Evolutionary conservation across 2,329 filamentous ascomycete genomes (phyloP), one percentile per base, ranked within the genome.

Genomic region (Pseudocercospora fijiensis): DNA sequence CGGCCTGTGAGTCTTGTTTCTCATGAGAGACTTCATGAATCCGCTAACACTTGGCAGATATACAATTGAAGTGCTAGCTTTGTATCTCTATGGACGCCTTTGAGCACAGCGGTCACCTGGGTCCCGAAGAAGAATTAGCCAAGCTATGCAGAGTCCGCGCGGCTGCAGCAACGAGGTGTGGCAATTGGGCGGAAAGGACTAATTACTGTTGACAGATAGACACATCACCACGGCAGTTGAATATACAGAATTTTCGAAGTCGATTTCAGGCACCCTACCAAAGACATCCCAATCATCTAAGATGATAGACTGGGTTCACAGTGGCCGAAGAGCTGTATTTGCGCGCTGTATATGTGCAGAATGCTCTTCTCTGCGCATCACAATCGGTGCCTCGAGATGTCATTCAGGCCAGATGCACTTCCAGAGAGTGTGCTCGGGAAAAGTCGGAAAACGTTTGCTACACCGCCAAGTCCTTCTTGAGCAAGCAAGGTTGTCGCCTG

Each of bases 51-150:
- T 8, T 11, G 2, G 4, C 20, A 56, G 53, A 16, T 56, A 56
- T 26, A 28, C 53, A 27, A 56, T 56, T 10, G 53, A 56, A 26
- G 53, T 56, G n/a, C 53, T 56, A 8, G 53, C 53, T 33, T 24
- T 41, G n/a, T 56, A 56, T 28, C 24, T 41, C 37, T 41, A 41
- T 16, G 37, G 37, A 41, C 16, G 37, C 16, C 37, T 41, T 37
- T 16, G 13, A 37, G 30, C 30, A 33, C 5, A 33, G 30, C 30
- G 33, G n/a, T n/a, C n/a, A 37, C 13, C 33, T 37, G 5, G 30
- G 10, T 33, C 30, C 30, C 10, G 30, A 11, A 33, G 2, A 11
- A 37, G 7, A 16, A 16, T 3, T 37, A 4, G 33, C 4, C 33
- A 37, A 16, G 13, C 33, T 37, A 16, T 37, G 4, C 2, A 4